These are phyloP conservation scores for Podospora anserina DNA, from an alignment of 495 filamentous ascomycete genomes.

Conservation along the genomic window DNA sequence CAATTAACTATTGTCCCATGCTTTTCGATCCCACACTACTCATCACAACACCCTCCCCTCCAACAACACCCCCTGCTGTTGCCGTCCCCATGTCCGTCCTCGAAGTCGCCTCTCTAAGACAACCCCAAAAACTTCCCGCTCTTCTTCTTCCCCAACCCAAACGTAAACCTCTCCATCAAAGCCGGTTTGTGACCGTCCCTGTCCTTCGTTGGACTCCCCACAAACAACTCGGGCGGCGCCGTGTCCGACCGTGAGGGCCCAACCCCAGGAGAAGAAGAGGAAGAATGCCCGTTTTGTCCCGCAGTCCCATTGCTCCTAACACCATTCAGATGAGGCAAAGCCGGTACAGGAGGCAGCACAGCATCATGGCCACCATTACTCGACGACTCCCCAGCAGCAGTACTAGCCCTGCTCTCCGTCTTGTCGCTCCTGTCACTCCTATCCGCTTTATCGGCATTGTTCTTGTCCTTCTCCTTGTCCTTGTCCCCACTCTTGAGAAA, in stretches of 20 bases:
- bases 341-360: background rate
- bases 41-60: background rate
- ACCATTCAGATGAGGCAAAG: background rate
- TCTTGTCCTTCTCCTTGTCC: slow-evolving; percentile 25
- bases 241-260: background rate
- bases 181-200: slow-evolving; percentile 23
- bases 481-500: slow-evolving; percentile 40
- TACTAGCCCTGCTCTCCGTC: slow-evolving; percentile 16
- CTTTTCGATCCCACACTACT: background rate
- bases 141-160: slow-evolving; percentile 59
- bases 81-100: background rate
- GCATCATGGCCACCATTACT: slow-evolving; percentile 1
- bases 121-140: slow-evolving; percentile 42
- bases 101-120: slow-evolving; percentile 13
- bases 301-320: slow-evolving; percentile 10
- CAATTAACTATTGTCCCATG: background rate
- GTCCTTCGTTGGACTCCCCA: slow-evolving; percentile 20
- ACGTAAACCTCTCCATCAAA: slow-evolving; percentile 54
- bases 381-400: slow-evolving; percentile 5
- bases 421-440: slow-evolving; percentile 18
- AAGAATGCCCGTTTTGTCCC: background rate
- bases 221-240: slow-evolving; percentile 7
- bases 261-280: too few relatives aligned
- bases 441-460: slow-evolving; percentile 15
- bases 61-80: background rate